Percentiles rank a stretch among this genome's conserved stretches.
Evolutionary conservation across 106 monocot species (phyloP).

Genomic region (Allium fistulosum): DNA sequence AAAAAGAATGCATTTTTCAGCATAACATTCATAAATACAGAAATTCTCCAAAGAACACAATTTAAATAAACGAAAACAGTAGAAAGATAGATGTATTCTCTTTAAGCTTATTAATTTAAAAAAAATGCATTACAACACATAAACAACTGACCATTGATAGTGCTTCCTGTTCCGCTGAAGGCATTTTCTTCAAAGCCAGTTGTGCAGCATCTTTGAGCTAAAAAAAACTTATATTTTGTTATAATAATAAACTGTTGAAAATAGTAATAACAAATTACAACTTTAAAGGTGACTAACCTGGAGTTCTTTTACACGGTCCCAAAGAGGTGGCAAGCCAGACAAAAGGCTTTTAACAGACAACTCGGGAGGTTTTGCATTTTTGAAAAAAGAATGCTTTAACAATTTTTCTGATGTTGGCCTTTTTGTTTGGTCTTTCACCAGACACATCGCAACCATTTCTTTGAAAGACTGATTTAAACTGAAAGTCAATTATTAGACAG

Average conservation of each 20-base stretch:
- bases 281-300: conserved; percentile 42
- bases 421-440: conserved; percentile 96
- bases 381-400: conserved; percentile 91
- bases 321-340: conserved; percentile 70
- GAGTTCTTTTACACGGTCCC: conserved; percentile 93
- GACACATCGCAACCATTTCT: conserved; percentile 98
- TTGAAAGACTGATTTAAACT: conserved; percentile 89
- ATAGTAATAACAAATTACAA: background rate
- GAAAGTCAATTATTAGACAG: conserved; percentile 57
- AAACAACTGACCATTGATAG: conserved; percentile 55
- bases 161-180: conserved; percentile 90
- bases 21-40: background rate
- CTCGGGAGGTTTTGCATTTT: conserved; percentile 68
- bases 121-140: background rate
- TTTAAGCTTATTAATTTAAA: background rate
- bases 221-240: background rate
- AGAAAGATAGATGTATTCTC: background rate
- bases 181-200: conserved; percentile 89
- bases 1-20: background rate
- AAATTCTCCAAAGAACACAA: background rate
- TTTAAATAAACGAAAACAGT: background rate
- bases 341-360: conserved; percentile 63
- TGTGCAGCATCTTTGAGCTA: conserved; percentile 92
- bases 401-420: conserved; percentile 92
- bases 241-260: background rate